Conservation (phyloP, 495 filamentous ascomycete genomes). For the Lichenothelia convexa region DNA sequence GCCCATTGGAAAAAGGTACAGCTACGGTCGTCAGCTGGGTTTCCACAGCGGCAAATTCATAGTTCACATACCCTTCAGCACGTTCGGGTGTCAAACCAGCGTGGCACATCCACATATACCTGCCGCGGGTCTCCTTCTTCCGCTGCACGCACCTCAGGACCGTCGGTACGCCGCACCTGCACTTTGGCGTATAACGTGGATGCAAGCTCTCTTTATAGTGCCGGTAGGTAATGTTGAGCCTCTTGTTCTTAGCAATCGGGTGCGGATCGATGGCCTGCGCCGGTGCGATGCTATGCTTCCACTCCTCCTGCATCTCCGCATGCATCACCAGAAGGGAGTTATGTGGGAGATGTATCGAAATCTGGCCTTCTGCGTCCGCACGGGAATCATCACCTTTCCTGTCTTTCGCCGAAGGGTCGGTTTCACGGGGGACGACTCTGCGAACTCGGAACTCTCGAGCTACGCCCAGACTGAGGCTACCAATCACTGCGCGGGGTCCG, state of each 20-base stretch:
- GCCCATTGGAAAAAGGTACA: constrained; percentile 83
- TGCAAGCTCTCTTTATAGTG: constrained; percentile 61
- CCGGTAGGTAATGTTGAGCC: constrained; percentile 91
- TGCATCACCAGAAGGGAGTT: constrained; percentile 91
- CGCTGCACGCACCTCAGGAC: constrained; percentile 65
- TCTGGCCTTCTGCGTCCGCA: constrained; percentile 56
- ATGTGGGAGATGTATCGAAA: constrained; percentile 81
- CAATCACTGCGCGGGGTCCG: constrained; percentile 73
- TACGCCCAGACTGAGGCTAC: constrained; percentile 76
- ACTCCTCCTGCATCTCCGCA: constrained; percentile 70
- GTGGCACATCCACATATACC: constrained; percentile 93
- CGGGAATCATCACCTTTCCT: constrained; percentile 16
- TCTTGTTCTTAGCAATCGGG: constrained; percentile 53
- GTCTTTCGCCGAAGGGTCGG: background rate
- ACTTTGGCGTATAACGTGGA: constrained; percentile 46
- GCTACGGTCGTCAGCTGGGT: constrained; percentile 7
- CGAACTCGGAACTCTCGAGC: constrained; percentile 80
- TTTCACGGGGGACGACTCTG: constrained; percentile 40
- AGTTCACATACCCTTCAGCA: constrained; percentile 17
- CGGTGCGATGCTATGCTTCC: constrained; percentile 60
- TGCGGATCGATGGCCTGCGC: constrained; percentile 62
- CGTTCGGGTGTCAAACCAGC: constrained; percentile 53
- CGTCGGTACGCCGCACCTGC: constrained; percentile 48
- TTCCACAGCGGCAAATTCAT: background rate
- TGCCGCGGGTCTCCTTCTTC: constrained; percentile 52